Conservation (phyloP, 345 rosid species). For the Limnanthes douglasii region DNA sequence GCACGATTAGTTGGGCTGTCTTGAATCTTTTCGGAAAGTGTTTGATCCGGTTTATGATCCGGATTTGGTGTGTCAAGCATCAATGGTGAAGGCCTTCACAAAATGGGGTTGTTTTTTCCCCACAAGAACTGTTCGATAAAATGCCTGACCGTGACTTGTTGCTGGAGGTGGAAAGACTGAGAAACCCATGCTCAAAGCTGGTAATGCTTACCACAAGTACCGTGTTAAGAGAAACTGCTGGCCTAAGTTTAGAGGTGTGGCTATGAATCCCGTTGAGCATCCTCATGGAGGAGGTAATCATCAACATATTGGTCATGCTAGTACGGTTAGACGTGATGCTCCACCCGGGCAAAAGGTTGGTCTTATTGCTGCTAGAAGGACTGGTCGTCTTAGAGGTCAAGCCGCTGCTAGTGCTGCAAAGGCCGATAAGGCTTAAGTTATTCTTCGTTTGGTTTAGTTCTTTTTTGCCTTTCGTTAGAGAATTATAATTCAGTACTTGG, state of each 20-base stretch:
- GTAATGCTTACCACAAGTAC: constrained; percentile 64
- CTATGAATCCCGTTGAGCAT: constrained; percentile 81
- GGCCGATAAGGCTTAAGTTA: constrained; percentile 32
- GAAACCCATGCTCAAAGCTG: constrained; percentile 65
- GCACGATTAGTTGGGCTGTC: too few relatives aligned
- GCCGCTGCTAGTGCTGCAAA: constrained; percentile 61
- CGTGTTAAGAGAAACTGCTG: constrained; percentile 68
- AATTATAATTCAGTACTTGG: too few relatives aligned
- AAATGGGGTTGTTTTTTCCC: too few relatives aligned
- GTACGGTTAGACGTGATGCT: constrained; percentile 57
- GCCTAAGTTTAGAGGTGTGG: constrained; percentile 84
- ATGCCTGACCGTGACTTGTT: too few relatives aligned
- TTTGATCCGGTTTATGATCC: too few relatives aligned
- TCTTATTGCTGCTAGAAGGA: constrained; percentile 64
- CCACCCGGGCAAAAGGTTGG: constrained; percentile 75
- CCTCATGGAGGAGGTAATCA: constrained; percentile 86
- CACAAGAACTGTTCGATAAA: too few relatives aligned
- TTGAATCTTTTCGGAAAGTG: too few relatives aligned
- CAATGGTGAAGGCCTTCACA: too few relatives aligned
- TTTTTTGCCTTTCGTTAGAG: constrained; percentile 7
- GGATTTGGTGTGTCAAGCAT: too few relatives aligned
- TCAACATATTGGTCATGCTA: constrained; percentile 65
- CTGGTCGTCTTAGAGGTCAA: constrained; percentile 69
- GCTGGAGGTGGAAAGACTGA: constrained; percentile 79
- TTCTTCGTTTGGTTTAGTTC: constrained; percentile 1